Conservation (phyloP, 371 early-diverging fungal genomes). For the Thermomucor indicae-seudaticae region DNA sequence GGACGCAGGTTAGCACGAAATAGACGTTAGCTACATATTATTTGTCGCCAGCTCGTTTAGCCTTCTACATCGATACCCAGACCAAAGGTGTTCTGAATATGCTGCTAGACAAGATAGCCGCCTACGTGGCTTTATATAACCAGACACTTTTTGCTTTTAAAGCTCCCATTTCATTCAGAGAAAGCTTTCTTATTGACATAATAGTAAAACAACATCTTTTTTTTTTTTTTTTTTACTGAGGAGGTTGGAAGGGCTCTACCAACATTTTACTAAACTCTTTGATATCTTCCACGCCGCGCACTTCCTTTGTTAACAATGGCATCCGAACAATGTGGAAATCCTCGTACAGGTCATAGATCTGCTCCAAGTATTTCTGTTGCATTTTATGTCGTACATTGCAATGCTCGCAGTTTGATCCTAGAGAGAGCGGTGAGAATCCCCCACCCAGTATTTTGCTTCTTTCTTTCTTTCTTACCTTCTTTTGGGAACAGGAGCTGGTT, state of each 20-base stretch:
- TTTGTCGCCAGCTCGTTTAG: no score
- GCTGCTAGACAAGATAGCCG: no score
- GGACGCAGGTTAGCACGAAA: no score
- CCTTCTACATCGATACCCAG: no score
- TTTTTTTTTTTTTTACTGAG: not conserved
- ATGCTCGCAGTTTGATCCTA: constrained; percentile 90
- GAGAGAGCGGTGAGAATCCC: not conserved
- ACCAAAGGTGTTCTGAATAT: no score
- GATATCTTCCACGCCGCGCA: constrained; percentile 92
- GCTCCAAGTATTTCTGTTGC: constrained; percentile 97
- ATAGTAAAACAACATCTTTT: not conserved
- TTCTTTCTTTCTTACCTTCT: constrained; percentile 46
- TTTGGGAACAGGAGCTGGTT: constrained; percentile 97
- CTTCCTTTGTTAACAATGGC: constrained; percentile 95
- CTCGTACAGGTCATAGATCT: constrained; percentile 97
- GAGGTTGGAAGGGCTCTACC: constrained; percentile 63
- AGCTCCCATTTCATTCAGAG: no score
- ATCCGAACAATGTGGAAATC: constrained; percentile 91
- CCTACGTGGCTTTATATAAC: no score
- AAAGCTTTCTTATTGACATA: no score
- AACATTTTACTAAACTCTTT: constrained; percentile 90
- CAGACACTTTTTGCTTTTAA: no score
- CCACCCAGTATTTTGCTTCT: not conserved
- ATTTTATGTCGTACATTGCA: constrained; percentile 94
- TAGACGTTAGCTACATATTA: no score